Base-by-base conservation (phyloP, 352 stramenopile genomes). In the Globisporangium irregulare region DNA sequence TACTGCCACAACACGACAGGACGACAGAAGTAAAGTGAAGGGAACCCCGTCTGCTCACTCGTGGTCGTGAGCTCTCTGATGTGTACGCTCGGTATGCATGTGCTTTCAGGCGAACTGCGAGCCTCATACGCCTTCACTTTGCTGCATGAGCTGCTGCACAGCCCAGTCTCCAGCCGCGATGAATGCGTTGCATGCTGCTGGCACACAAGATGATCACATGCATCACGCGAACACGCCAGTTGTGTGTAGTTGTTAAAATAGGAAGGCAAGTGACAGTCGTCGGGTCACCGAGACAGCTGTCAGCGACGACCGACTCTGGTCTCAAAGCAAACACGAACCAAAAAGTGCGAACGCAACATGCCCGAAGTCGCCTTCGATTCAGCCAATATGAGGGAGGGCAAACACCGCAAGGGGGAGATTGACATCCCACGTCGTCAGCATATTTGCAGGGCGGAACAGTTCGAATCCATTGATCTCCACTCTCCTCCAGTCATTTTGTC, bases 401-500 rank as follows among this genome's bases (percentile, higher is more conserved):
- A 36, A n/a, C 54, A 25, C 27, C 2, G 18, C 27, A 43, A 59
- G 54, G 57, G 36, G 34, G 36, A 63, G 58, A 53, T 36, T 27
- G 58, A 24, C 34, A 63, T 53, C 58, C 58, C 58, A 54, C 58
- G 4, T 5, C 34, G 18, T 63, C 34, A 51, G n/a, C 22, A 34
- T 22, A 9, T 51, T 38, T 15, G 29, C 14, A 63, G n/a, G 15
- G 43, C 43, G 43, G 18, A 51, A 51, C 43, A 51, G 29, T 53
- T 38, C 36, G 22, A 18, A 63, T 36, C 34, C 22, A 29, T 18
- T 15, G 57, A 50, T 62, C n/a, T 62, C 57, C n/a, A 32, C 57
- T 62, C 57, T 62, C 57, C 57, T 62, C 57, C 57, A 62, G 34
- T 62, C 34, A 50, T 62, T 41, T 27, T 27, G 20, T 15, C 32